phyloP scores from a whole-genome alignment of 768 basidiomycete species.

The Psilocybe subaeruginosa region DNA sequence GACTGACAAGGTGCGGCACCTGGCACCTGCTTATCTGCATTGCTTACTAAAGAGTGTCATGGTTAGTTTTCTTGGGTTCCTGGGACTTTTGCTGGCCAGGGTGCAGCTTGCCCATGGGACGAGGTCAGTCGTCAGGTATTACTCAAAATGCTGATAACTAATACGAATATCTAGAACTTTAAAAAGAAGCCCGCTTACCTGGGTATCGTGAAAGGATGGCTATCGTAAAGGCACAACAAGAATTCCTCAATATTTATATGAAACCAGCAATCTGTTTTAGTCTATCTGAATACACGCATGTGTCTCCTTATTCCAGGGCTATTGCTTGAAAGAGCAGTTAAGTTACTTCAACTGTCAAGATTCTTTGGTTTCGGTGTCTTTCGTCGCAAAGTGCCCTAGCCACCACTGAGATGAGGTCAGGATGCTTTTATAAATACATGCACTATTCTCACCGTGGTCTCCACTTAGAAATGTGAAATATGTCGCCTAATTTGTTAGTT shows the following conservation, averaged over 20 bases:
- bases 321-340: background rate
- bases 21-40: background rate
- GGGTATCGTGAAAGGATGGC: constrained; percentile 43
- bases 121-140: constrained; percentile 21
- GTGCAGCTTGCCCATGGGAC: constrained; percentile 42
- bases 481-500: background rate
- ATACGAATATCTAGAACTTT: constrained; percentile 31
- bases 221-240: background rate
- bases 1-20: constrained; percentile 36
- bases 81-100: constrained; percentile 37
- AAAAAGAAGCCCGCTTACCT: constrained; percentile 47
- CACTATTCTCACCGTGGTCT: background rate
- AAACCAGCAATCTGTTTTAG: background rate
- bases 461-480: background rate
- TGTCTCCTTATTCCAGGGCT: background rate
- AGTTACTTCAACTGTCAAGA: background rate
- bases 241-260: background rate
- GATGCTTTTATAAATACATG: background rate
- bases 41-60: background rate
- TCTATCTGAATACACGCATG: background rate
- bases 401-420: background rate
- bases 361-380: background rate
- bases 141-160: background rate
- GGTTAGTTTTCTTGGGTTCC: constrained; percentile 44
- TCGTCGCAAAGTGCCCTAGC: background rate